Base-by-base conservation (phyloP, 768 basidiomycete genomes). In the Termitomyces sp. region DNA sequence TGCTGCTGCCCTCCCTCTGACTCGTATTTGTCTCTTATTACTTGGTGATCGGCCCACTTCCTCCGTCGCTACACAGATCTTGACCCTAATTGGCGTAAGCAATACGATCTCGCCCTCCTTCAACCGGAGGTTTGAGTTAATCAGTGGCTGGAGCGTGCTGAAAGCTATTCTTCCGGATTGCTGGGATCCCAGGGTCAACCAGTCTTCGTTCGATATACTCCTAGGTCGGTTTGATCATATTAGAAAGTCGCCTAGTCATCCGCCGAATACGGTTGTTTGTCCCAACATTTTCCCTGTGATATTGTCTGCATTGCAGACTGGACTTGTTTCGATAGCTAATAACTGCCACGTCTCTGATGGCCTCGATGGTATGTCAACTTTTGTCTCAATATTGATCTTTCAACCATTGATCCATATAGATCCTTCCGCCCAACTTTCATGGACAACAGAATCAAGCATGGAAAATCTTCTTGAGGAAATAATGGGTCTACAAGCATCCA, bases 121-220 rank as follows among this genome's bases (percentile, higher is more conserved):
- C 73, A 80, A 75, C 48, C 78, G 88, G 57, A 93, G 91, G 65
- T 93, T 96, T 63, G 94, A 95, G 68, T 75, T 89, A 1, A 85
- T 91, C 39, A 87, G 87, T 54, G 95, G 95, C 9, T 96, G 93
- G 89, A 85, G 78, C 48, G 77, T 89, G 2, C 68, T 96, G 37
- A 88, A 85, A 68, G 78, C 78, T 4, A 81, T 88, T 30, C 66
- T 95, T 20, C 89, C 93, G 0, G 65, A 69, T 22, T 75, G 78
- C 47, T 96, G 95, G 95, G 80, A 88, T 62, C 68, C 73, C 8
- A 76, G 70, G 18, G 85, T 95, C 15, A 87, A 92, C 59, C 76
- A 76, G 27, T 82, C 83, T 22, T 83, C 87, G 12, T 85, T 93
- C 61, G 84, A 88, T 59, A 70, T 94, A 2, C 73, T 95, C 16